Conservation (phyloP, 78 protist genomes). For the Dictyostelium citrinum region DNA sequence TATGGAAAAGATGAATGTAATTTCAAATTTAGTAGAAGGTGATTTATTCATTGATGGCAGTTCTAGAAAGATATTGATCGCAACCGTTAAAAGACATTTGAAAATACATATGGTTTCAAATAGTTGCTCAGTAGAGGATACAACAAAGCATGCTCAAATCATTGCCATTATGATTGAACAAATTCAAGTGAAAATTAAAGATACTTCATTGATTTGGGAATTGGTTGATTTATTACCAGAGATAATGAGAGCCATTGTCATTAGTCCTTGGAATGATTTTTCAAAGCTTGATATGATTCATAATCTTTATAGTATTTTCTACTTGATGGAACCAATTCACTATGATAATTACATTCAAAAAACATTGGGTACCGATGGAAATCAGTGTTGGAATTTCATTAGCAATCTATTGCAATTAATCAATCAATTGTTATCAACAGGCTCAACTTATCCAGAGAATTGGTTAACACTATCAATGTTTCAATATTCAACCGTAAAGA, state of each 20-base stretch:
- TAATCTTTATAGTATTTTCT: slow-evolving; percentile 53
- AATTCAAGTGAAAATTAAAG: slow-evolving; percentile 50
- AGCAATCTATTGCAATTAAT: background rate
- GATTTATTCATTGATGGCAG: slow-evolving; percentile 26
- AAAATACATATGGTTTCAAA: slow-evolving; percentile 24
- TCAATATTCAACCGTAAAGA: slow-evolving; percentile 50
- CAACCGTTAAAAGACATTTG: slow-evolving; percentile 20
- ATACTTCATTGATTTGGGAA: slow-evolving; percentile 21
- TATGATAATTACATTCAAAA: slow-evolving; percentile 7
- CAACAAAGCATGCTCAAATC: slow-evolving; percentile 54
- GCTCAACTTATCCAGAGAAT: slow-evolving; percentile 59
- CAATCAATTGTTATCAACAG: background rate
- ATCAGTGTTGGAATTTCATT: slow-evolving; percentile 14
- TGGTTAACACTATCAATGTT: slow-evolving; percentile 70
- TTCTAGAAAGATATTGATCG: background rate
- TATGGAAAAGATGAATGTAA: slow-evolving; percentile 72
- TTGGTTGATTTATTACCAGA: slow-evolving; percentile 43
- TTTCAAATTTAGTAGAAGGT: slow-evolving; percentile 20
- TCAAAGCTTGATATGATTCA: slow-evolving; percentile 48
- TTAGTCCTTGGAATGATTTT: slow-evolving; percentile 1
- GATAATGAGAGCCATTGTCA: slow-evolving; percentile 13
- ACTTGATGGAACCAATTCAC: slow-evolving; percentile 29
- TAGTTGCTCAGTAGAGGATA: slow-evolving; percentile 11
- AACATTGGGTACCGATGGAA: background rate
- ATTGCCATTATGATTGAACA: slow-evolving; percentile 37